A percentile compares a stretch with the other conserved stretches of the same genome.
phyloP scores from a whole-genome alignment of 1,284 basidiomycete species.

The Naganishia cerealis region DNA sequence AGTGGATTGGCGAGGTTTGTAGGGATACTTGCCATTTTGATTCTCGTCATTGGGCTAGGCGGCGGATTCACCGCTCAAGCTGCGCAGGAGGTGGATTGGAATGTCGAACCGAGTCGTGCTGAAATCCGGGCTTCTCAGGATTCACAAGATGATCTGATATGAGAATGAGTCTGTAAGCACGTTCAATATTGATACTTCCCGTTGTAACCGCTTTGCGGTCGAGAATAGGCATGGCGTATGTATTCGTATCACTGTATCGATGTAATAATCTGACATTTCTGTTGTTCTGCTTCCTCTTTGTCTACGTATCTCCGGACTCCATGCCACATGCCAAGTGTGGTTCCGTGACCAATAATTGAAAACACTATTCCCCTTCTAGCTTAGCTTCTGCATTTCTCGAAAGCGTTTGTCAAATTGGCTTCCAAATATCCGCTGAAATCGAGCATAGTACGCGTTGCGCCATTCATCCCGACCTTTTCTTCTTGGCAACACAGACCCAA shows the following conservation, averaged over 20 bases:
- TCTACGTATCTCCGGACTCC: not conserved
- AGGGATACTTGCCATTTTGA: slow-evolving; percentile 28
- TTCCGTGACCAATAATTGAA: not conserved
- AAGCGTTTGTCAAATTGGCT: not conserved
- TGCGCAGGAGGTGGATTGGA: slow-evolving; percentile 20
- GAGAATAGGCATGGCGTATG: not conserved
- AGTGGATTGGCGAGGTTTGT: slow-evolving; percentile 33
- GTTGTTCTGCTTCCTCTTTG: not conserved
- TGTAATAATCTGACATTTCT: not conserved
- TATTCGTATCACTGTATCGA: slow-evolving; percentile 3
- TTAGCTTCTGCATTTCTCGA: not conserved
- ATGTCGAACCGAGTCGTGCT: not conserved
- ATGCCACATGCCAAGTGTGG: not conserved
- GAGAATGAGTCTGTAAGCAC: not conserved
- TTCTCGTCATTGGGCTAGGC: slow-evolving; percentile 33
- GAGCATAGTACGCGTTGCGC: not conserved
- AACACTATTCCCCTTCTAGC: not conserved
- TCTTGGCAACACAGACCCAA: slow-evolving; percentile 12
- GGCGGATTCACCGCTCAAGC: slow-evolving; percentile 33
- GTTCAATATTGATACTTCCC: not conserved
- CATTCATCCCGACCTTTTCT: not conserved
- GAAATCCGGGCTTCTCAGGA: not conserved
- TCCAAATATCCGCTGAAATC: not conserved
- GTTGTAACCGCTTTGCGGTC: slow-evolving; percentile 1
- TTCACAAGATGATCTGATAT: not conserved